Evolutionary conservation across 2,329 filamentous ascomycete genomes (phyloP).

Genomic region (Aspergillus uvarum): DNA sequence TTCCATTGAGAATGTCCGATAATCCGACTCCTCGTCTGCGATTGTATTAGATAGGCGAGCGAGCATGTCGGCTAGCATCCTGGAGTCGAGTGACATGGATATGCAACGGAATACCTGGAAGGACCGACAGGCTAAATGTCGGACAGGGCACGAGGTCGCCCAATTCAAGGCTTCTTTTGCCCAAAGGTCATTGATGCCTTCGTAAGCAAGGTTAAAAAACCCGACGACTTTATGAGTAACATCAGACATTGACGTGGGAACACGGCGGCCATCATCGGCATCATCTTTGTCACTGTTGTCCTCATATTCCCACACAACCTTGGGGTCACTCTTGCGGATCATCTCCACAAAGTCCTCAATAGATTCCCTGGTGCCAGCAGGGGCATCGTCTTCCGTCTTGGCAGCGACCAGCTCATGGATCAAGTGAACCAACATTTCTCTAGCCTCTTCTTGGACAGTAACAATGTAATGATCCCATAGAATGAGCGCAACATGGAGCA

Average conservation of each 20-base stretch:
- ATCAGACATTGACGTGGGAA: constrained; percentile 82
- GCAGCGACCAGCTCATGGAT: constrained; percentile 93
- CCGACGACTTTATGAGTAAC: constrained; percentile 78
- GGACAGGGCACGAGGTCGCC: constrained; percentile 94
- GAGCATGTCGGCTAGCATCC: constrained; percentile 96
- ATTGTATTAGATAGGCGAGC: constrained; percentile 94
- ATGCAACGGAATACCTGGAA: constrained; percentile 98
- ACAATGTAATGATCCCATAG: constrained; percentile 97
- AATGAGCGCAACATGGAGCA: constrained; percentile 88
- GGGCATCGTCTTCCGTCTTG: constrained; percentile 68
- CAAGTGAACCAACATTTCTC: constrained; percentile 96
- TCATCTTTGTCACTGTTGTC: constrained; percentile 78
- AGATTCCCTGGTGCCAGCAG: constrained; percentile 65
- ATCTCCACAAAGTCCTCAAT: constrained; percentile 87
- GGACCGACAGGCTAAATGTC: constrained; percentile 91
- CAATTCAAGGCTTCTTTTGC: constrained; percentile 85
- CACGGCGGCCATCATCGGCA: constrained; percentile 72
- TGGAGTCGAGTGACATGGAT: constrained; percentile 81
- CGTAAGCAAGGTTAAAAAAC: constrained; percentile 81
- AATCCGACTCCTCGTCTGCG: constrained; percentile 89
- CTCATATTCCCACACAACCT: constrained; percentile 91
- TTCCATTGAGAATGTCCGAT: constrained; percentile 96
- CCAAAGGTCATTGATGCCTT: constrained; percentile 87
- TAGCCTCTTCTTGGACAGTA: constrained; percentile 91
- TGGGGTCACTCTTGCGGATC: constrained; percentile 78